A percentile compares a stretch with the other conserved stretches of the same genome.
These are phyloP conservation scores for Rubia occidens DNA, from an alignment of 305 asterid genomes.

Conservation along the genomic window DNA sequence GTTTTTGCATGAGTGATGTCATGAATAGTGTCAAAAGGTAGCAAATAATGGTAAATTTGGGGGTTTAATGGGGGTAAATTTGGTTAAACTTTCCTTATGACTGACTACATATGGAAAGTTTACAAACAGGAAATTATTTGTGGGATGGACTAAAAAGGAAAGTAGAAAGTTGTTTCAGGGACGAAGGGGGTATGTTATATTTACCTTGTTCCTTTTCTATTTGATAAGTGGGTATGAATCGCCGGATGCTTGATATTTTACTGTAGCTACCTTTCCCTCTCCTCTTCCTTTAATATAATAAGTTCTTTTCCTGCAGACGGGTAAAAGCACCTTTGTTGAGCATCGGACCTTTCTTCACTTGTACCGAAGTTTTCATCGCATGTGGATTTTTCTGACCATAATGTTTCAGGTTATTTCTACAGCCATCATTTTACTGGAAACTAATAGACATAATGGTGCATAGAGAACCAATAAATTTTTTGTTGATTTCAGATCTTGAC, in stretches of 20 bases:
- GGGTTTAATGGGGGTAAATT: no score
- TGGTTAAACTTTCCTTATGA: no score
- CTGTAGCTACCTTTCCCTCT: not conserved
- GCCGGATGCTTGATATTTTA: not conserved
- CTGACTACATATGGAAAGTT: no score
- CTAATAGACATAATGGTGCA: conserved; percentile 5
- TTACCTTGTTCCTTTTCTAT: not conserved
- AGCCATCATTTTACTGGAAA: conserved; percentile 6
- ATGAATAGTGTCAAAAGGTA: no score
- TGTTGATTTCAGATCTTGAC: conserved; percentile 55
- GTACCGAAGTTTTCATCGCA: conserved; percentile 92
- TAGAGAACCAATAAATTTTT: not conserved
- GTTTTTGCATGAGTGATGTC: no score
- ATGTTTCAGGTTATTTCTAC: conserved; percentile 80
- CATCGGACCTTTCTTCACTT: conserved; percentile 93
- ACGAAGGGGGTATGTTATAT: no score
- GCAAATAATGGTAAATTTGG: no score
- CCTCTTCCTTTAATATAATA: not conserved
- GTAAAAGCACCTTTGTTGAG: conserved; percentile 92
- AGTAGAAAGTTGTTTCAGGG: no score
- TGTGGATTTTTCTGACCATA: conserved; percentile 82
- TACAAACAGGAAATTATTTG: no score
- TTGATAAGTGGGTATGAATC: not conserved
- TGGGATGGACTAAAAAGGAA: no score
- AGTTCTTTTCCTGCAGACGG: conserved; percentile 47